Percentiles rank a stretch among this genome's conserved stretches.
Evolutionary conservation across 2,329 filamentous ascomycete species (phyloP).

Genomic region (Lachnellula cervina): DNA sequence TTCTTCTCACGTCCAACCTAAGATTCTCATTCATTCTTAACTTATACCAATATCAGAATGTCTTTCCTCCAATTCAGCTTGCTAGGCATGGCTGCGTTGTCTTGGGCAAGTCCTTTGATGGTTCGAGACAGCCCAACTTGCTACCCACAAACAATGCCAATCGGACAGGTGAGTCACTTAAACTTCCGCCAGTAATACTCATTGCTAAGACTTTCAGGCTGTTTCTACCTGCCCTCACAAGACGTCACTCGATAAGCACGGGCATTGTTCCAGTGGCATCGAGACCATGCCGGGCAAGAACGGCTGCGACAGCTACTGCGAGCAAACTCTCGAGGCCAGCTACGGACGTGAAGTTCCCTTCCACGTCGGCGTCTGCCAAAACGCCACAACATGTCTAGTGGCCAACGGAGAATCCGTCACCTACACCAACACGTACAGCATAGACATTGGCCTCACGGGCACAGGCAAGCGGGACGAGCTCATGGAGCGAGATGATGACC

Average conservation of each 20-base stretch:
- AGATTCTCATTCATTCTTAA: background rate
- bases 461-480: background rate
- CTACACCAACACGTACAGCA: background rate
- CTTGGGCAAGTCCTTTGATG: background rate
- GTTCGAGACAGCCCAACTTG: background rate
- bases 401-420: background rate
- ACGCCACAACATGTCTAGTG: background rate
- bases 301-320: background rate
- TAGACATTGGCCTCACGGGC: background rate
- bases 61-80: background rate
- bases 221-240: background rate
- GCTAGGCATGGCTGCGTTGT: background rate
- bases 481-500: background rate
- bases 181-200: background rate
- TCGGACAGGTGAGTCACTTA: background rate
- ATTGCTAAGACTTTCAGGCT: background rate
- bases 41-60: background rate
- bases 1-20: background rate
- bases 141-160: background rate
- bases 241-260: background rate
- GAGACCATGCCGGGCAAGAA: background rate
- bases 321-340: background rate
- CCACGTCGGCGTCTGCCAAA: background rate
- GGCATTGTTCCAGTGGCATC: background rate
- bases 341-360: background rate